These are phyloP conservation scores for Colletotrichum lentis DNA, from an alignment of 2,329 filamentous ascomycete genomes.

Conservation along the genomic window DNA sequence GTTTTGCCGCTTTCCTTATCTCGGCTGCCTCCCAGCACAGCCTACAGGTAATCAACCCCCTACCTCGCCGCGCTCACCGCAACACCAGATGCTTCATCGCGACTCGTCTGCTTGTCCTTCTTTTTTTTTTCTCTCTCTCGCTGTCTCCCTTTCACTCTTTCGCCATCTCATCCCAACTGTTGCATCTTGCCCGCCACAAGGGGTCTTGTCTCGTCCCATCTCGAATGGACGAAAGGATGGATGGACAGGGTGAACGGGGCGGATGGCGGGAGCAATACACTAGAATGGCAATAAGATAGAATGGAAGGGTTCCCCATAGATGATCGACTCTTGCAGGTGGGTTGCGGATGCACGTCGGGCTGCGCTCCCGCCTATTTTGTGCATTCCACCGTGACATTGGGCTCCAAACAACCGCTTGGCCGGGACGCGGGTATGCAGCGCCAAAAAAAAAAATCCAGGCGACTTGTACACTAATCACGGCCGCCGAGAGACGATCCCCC, in stretches of 20 bases:
- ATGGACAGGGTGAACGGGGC: background rate
- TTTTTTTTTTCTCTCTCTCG: too few species aligned
- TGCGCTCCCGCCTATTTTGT: background rate
- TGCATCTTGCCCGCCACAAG: background rate
- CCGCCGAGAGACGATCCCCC: background rate
- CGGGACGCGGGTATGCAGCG: background rate
- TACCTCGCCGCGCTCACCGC: constrained; percentile 1
- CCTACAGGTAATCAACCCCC: constrained; percentile 15
- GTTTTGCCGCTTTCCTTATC: background rate
- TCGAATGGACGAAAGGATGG: background rate
- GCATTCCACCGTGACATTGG: constrained; percentile 5
- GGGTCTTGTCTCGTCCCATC: background rate
- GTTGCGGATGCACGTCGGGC: constrained; percentile 12
- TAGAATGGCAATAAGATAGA: background rate
- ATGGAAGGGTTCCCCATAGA: background rate
- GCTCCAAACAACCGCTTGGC: background rate
- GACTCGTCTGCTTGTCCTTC: background rate
- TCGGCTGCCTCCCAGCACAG: background rate
- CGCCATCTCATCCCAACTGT: background rate
- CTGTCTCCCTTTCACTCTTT: background rate
- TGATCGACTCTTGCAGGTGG: background rate
- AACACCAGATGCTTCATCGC: background rate
- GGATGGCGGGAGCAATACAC: too few species aligned
- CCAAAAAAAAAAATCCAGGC: too few species aligned
- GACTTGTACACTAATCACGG: background rate